A percentile compares a stretch with the other conserved stretches of the same genome.
Evolutionary conservation across 768 basidiomycete genomes (phyloP).

Genomic region (Boletus insuetus): DNA sequence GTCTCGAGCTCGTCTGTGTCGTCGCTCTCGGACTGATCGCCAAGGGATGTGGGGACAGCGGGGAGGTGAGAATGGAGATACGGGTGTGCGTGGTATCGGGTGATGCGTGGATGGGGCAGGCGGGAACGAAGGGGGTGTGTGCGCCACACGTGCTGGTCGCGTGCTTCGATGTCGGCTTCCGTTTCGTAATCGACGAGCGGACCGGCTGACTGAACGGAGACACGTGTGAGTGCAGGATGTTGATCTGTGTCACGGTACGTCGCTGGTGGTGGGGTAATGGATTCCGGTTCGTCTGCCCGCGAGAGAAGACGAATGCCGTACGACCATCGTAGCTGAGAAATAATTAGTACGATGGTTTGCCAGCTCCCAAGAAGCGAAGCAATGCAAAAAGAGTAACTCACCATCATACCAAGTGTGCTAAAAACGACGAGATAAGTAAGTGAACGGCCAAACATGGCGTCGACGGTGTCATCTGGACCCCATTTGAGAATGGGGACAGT

Average conservation of each 20-base stretch:
- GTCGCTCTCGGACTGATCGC: slow-evolving; percentile 28
- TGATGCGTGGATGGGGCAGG: background rate
- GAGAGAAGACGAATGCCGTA: slow-evolving; percentile 85
- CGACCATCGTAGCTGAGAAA: slow-evolving; percentile 79
- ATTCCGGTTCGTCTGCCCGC: slow-evolving; percentile 34
- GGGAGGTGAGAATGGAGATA: slow-evolving; percentile 18
- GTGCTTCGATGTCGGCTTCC: background rate
- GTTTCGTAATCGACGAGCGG: slow-evolving; percentile 12
- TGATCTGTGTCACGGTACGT: slow-evolving; percentile 4
- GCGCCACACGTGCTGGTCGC: background rate
- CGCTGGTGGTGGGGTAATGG: background rate
- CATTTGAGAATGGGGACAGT: slow-evolving; percentile 83
- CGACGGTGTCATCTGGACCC: slow-evolving; percentile 73
- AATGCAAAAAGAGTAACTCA: slow-evolving; percentile 38
- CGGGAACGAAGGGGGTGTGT: background rate
- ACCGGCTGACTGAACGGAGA: background rate
- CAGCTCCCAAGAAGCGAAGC: background rate
- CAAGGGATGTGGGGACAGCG: slow-evolving; percentile 19
- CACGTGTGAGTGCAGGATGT: background rate
- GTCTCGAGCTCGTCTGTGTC: slow-evolving; percentile 12
- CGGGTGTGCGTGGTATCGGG: background rate
- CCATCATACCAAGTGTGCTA: slow-evolving; percentile 94
- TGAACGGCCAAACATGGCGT: slow-evolving; percentile 90
- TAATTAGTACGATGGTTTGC: background rate
- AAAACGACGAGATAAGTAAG: slow-evolving; percentile 89